Base-by-base conservation (phyloP, 1,284 basidiomycete species). In the Xerocomus nothofagi region DNA sequence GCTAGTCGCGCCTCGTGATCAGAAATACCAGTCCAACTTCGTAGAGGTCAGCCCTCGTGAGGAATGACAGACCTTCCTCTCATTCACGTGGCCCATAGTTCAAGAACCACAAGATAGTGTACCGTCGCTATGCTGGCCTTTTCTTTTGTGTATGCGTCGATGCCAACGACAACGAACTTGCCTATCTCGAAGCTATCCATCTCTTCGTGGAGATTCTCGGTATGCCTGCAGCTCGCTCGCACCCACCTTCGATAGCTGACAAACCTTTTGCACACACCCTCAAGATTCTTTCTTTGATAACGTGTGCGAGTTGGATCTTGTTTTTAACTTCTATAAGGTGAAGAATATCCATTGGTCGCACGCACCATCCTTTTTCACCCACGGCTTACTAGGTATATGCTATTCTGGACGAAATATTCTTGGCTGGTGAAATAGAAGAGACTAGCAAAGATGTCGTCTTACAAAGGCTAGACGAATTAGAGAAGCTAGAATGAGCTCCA, bases 291-390 rank as follows among this genome's bases (percentile, higher is more conserved):
- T 98, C 75, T 99, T 99, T 66, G 93, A 96, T 68, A 98, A 98
- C 62, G 96, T 99, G 1, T 98, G 95, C 73, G 95, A 98, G 70
- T 79, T 98, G 17, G 87, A 99, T 65, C 80, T 99, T 3, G 96
- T 99, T 3, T 99, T 98, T 77, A 98, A 98, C 65, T 99, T 99
- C 70, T 98, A 98, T 75, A 98, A 98, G 78, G 93, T 88, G 26
- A 26, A 69, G 18, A 39, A 39, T 23, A 3, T 30, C 41, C 12
- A 36, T 51, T 31, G 11, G 30, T 24, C n/a, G 32, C 45, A 31
- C 24, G 33, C n/a, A 5, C 37, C 30, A 17, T 54, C 42, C 26
- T 50, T 54, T 47, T 42, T 45, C 33, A 39, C 36, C 26, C 23
- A 47, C 34, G 1, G 34, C 14, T 27, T 12, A 18, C 40, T 52